These are phyloP conservation scores for Ceratobasidium sp. DNA, from an alignment of 1,284 basidiomycete genomes.

Conservation along the genomic window DNA sequence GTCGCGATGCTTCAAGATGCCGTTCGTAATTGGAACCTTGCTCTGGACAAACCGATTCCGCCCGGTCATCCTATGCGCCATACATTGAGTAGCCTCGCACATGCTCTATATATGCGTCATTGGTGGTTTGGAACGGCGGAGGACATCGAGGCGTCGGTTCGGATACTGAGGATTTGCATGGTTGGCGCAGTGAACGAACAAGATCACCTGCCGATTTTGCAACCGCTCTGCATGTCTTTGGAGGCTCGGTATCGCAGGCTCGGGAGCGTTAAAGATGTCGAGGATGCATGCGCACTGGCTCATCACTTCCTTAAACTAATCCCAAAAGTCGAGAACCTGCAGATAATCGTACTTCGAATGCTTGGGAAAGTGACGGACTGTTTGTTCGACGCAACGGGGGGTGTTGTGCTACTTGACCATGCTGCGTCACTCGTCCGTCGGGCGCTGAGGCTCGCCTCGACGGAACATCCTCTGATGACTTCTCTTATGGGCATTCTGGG, in stretches of 20 bases:
- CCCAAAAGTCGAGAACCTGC: not conserved
- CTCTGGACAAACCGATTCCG: slow-evolving; percentile 1
- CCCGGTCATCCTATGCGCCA: slow-evolving; percentile 6
- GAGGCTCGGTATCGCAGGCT: slow-evolving; percentile 27
- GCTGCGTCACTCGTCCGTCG: slow-evolving; percentile 6
- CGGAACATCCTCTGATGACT: not conserved
- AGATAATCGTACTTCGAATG: not conserved
- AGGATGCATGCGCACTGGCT: not conserved
- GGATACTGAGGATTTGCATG: not conserved
- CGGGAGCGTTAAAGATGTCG: slow-evolving; percentile 8
- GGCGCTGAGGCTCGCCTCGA: slow-evolving; percentile 10
- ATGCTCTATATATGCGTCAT: slow-evolving; percentile 24
- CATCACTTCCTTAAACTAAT: not conserved
- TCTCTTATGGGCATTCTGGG: not conserved
- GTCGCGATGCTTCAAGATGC: slow-evolving; percentile 16
- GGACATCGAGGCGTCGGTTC: slow-evolving; percentile 1
- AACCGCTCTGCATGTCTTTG: not conserved
- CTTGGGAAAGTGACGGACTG: slow-evolving; percentile 6
- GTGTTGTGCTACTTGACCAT: slow-evolving; percentile 1
- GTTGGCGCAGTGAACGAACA: not conserved
- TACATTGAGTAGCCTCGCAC: not conserved
- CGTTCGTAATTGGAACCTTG: not conserved
- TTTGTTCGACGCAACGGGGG: slow-evolving; percentile 13
- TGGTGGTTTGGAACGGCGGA: slow-evolving; percentile 13
- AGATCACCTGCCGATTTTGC: not conserved